These are phyloP conservation scores for Byssothecium circinans DNA, from an alignment of 2,329 filamentous ascomycete genomes.

Conservation along the genomic window DNA sequence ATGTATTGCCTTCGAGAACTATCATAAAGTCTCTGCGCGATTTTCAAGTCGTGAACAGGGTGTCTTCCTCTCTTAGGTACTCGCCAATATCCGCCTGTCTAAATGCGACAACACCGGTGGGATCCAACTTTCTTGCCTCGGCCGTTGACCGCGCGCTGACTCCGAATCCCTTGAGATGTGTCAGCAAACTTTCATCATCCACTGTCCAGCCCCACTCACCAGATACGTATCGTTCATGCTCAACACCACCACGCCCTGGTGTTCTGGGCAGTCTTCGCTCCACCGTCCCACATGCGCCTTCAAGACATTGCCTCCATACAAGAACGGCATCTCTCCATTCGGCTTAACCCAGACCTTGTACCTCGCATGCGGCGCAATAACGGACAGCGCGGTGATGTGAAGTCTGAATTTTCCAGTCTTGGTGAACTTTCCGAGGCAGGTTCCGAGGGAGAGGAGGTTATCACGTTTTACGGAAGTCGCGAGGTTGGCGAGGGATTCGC, in stretches of 20 bases:
- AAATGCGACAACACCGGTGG: conserved; percentile 86
- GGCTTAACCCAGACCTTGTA: conserved; percentile 98
- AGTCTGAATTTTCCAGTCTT: conserved; percentile 95
- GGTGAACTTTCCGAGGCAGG: conserved; percentile 91
- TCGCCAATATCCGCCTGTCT: conserved; percentile 93
- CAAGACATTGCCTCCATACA: conserved; percentile 90
- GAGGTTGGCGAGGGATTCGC: conserved; percentile 85
- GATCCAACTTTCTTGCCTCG: conserved; percentile 81
- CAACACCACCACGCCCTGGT: conserved; percentile 87
- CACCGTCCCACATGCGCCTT: conserved; percentile 81
- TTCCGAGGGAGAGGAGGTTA: conserved; percentile 83
- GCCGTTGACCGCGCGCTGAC: conserved; percentile 85
- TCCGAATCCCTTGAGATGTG: conserved; percentile 74
- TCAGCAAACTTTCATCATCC: conserved; percentile 1
- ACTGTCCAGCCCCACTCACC: conserved; percentile 43
- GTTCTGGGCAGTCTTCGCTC: conserved; percentile 90
- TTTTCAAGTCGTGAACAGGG: conserved; percentile 59
- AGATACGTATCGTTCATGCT: conserved; percentile 87
- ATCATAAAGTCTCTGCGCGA: background rate
- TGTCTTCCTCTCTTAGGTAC: conserved; percentile 82
- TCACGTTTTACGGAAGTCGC: conserved; percentile 83
- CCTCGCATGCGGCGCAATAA: conserved; percentile 86
- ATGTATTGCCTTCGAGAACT: no score
- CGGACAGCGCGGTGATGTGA: conserved; percentile 87
- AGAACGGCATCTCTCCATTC: conserved; percentile 96